Evolutionary conservation across 169 alveolate genomes (phyloP).

Genomic region (Eimeria mitis): DNA sequence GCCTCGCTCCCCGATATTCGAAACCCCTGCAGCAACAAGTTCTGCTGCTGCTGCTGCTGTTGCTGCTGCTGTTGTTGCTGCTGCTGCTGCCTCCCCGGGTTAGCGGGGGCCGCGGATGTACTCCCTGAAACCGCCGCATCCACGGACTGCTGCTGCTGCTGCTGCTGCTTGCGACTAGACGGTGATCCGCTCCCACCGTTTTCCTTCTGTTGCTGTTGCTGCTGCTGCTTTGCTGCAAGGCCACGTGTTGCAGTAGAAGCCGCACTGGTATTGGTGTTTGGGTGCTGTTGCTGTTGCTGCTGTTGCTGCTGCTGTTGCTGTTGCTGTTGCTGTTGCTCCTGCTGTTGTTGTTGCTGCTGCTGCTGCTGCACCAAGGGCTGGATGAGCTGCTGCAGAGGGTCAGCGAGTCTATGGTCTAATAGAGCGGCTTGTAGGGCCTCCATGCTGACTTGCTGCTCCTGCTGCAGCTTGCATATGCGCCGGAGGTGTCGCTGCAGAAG

Average conservation of each 20-base stretch:
- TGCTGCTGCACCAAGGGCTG: conserved; percentile 35
- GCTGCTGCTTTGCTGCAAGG: background rate
- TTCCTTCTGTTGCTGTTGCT: background rate
- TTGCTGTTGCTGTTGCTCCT: background rate
- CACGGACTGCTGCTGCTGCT: background rate
- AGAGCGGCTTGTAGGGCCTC: conserved; percentile 34
- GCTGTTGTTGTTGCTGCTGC: background rate
- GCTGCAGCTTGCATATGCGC: conserved; percentile 50
- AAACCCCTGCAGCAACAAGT: conserved; percentile 13
- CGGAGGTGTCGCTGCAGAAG: conserved; percentile 12
- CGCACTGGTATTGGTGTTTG: background rate
- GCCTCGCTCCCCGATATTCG: conserved; percentile 41
- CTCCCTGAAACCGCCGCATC: background rate
- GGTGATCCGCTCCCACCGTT: background rate
- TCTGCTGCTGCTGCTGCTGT: conserved; percentile 44
- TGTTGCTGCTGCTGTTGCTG: background rate
- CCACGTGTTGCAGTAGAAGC: background rate
- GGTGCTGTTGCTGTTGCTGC: background rate
- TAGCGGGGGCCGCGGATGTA: background rate
- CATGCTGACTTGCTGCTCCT: conserved; percentile 49
- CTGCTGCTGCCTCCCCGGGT: background rate
- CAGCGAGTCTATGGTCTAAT: conserved; percentile 14
- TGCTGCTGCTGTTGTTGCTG: conserved; percentile 14
- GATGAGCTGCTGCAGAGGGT: conserved; percentile 34
- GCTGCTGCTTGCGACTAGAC: background rate